phyloP scores from a whole-genome alignment of 1,284 basidiomycete species.

The Sanghuangporus sanghuang region DNA sequence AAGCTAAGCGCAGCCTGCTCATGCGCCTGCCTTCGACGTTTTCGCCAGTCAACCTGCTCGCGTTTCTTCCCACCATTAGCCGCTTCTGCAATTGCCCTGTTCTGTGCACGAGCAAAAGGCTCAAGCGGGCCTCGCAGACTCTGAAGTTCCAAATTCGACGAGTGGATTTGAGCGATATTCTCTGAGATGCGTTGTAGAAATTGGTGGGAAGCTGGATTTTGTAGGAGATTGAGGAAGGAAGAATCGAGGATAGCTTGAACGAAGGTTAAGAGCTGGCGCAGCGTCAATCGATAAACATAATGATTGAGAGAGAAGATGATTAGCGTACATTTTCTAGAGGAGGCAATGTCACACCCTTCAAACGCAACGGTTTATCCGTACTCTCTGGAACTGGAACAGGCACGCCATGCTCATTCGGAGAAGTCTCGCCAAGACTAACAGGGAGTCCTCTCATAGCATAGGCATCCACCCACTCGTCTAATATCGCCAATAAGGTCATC shows the following conservation, averaged over 20 bases:
- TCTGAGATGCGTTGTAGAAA: conserved; percentile 44
- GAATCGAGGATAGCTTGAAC: conserved; percentile 62
- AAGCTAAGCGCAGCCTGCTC: conserved; percentile 49
- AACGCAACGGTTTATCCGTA: conserved; percentile 7
- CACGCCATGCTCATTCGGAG: conserved; percentile 26
- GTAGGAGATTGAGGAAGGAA: conserved; percentile 58
- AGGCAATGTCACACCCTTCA: conserved; percentile 32
- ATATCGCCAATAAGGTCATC: conserved; percentile 40
- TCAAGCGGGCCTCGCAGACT: conserved; percentile 55
- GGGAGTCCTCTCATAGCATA: conserved; percentile 39
- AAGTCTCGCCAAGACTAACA: conserved; percentile 32
- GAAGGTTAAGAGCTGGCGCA: conserved; percentile 48
- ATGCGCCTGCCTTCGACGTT: conserved; percentile 45
- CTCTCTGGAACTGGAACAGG: conserved; percentile 17
- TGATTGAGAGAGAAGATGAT: not conserved
- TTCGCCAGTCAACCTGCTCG: conserved; percentile 48
- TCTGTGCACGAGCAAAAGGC: conserved; percentile 51
- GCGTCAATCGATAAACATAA: not conserved
- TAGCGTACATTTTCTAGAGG: conserved; percentile 45
- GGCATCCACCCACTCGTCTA: conserved; percentile 50
- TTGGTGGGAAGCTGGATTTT: conserved; percentile 49
- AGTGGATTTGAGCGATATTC: conserved; percentile 50
- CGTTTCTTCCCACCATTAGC: conserved; percentile 31
- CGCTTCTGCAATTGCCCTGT: conserved; percentile 32
- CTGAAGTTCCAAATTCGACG: conserved; percentile 42